Evolutionary conservation across 148 eudicot genomes (phyloP).

Genomic region (Cornus kousa): DNA sequence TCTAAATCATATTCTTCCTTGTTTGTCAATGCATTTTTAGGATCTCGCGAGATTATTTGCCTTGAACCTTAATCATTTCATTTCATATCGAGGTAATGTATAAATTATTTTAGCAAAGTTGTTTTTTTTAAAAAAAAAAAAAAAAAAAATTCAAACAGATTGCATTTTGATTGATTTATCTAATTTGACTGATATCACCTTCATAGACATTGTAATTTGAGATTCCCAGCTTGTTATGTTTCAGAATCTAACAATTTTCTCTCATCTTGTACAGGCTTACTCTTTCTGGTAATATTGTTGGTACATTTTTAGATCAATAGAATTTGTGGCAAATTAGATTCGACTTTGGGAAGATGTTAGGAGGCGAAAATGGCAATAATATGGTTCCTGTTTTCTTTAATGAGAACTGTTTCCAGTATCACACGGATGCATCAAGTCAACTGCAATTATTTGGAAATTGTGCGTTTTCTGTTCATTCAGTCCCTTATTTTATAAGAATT

Average conservation of each 20-base stretch:
- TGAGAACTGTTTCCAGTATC: constrained; percentile 55
- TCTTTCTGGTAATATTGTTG: background rate
- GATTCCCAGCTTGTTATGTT: background rate
- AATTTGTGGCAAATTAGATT: constrained; percentile 7
- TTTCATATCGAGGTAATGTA: background rate
- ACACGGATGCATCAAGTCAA: constrained; percentile 61
- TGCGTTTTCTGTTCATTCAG: constrained; percentile 9
- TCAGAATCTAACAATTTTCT: background rate
- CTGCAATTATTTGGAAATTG: constrained; percentile 68
- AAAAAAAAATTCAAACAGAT: background rate
- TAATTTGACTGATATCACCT: background rate
- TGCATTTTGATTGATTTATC: background rate
- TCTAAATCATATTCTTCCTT: background rate
- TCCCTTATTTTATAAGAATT: background rate
- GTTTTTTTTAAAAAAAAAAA: too few relatives aligned
- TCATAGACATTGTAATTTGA: background rate
- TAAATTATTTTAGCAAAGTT: background rate
- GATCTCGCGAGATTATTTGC: background rate
- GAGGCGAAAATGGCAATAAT: constrained; percentile 56
- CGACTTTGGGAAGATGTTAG: constrained; percentile 44
- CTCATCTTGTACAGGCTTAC: constrained; percentile 13
- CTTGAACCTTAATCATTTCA: background rate
- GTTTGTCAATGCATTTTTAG: background rate
- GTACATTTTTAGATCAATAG: background rate
- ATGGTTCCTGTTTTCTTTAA: constrained; percentile 64